Percentiles rank a stretch among this genome's conserved stretches.
Conservation (phyloP, 352 stramenopile species). For the Pythium coloratum region DNA sequence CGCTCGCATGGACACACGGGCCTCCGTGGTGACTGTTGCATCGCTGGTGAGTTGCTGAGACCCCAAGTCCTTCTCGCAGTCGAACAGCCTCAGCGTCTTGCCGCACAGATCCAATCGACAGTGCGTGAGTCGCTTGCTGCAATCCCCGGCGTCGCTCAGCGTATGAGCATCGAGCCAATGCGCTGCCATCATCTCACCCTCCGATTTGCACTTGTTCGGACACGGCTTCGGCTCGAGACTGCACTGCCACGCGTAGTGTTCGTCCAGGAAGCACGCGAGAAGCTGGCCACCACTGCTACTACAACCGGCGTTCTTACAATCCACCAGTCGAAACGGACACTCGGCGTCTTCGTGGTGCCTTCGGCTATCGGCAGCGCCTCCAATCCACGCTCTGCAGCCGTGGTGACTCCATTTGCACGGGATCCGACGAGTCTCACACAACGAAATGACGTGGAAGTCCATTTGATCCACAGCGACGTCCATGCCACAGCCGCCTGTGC, state of each 20-base stretch:
- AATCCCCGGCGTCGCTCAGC: slow-evolving; percentile 49
- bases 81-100: slow-evolving; percentile 56
- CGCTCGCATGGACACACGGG: slow-evolving; percentile 16
- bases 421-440: slow-evolving; percentile 49
- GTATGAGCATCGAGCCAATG: slow-evolving; percentile 50
- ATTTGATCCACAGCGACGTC: slow-evolving; percentile 54
- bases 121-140: slow-evolving; percentile 30
- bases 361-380: slow-evolving; percentile 40
- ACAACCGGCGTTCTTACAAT: slow-evolving; percentile 50
- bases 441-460: slow-evolving; percentile 48
- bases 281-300: slow-evolving; percentile 35
- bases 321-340: slow-evolving; percentile 52
- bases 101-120: slow-evolving; percentile 70
- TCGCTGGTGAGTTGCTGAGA: neutral
- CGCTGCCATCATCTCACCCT: slow-evolving; percentile 21
- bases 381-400: slow-evolving; percentile 47
- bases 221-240: slow-evolving; percentile 45
- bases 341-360: slow-evolving; percentile 58
- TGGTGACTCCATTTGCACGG: slow-evolving; percentile 53
- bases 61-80: slow-evolving; percentile 9
- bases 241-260: slow-evolving; percentile 78
- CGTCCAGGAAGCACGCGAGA: slow-evolving; percentile 42
- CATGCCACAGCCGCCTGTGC: slow-evolving; percentile 41
- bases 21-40: too few species aligned
- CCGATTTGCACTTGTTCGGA: slow-evolving; percentile 28